Base-by-base conservation (phyloP, 2,329 filamentous ascomycete genomes). In the Phyllosticta citriasiana region DNA sequence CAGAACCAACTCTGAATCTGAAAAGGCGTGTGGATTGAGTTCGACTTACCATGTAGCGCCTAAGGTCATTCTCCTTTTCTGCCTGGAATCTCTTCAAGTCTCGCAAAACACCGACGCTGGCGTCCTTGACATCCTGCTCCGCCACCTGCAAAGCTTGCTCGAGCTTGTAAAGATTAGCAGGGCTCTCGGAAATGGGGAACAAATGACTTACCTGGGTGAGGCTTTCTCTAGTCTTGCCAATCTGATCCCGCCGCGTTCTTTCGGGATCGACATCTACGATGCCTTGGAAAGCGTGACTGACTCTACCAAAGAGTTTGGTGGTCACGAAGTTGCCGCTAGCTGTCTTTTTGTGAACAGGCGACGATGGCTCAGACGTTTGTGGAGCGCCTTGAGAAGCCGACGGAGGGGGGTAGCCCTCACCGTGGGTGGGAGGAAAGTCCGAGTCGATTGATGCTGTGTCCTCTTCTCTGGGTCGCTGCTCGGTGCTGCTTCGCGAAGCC, bases 251-350 rank as follows among this genome's bases (percentile, higher is more conserved):
- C 59, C 94, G 83, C 53, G 92, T 96, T 65, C 92, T 83, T 76
- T 99, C 94, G 0, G 94, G 94, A 71, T 99, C 94, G 52, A 95
- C 90, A 72, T 99, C 94, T 1, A 94, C 93, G 68, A 97, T 93
- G 3, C 94, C 94, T 70, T 97, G 91, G 35, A 97, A 91, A 0
- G 94, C 94, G 75, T 99, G 93, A 60, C 90, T 95, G 64, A 99
- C 88, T 10, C 92, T 89, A 0, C 93, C 94, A 73, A 99, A 97
- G 58, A 99, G 91, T 77, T 93, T 86, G 70, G 83, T 96, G 1
- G 92, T 92, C 64, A 97, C 92, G 65, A 94, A 96, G 55, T 78
- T 78, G n/a, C 89, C 86, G 70, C 90, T 95, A 2, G 88, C 81
- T 52, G 84, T 86, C 76, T 96, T 96, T 73, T 86, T 88, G 75